These are phyloP conservation scores for Plasmodium knowlesi DNA, from an alignment of 169 alveolate genomes.

Conservation along the genomic window DNA sequence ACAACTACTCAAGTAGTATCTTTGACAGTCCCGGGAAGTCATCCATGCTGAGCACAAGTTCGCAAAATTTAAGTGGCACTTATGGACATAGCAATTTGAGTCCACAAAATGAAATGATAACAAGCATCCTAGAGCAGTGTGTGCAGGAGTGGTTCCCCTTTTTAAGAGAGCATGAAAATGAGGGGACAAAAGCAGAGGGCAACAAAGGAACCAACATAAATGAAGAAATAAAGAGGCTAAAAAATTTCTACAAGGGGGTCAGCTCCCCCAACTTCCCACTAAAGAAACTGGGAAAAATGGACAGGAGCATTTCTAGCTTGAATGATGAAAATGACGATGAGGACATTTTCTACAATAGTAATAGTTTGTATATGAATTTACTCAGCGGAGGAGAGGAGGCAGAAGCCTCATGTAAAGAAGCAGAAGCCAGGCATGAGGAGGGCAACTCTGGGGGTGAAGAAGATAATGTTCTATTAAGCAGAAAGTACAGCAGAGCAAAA, in stretches of 20 bases:
- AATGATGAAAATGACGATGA: conserved; percentile 67
- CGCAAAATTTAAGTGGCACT: conserved; percentile 32
- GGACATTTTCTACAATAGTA: conserved; percentile 41
- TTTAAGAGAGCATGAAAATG: conserved; percentile 36
- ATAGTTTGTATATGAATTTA: conserved; percentile 41
- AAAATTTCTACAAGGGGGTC: conserved; percentile 55
- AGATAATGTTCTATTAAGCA: not conserved
- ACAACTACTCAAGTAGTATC: conserved; percentile 7
- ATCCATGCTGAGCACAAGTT: not conserved
- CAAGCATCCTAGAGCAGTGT: conserved; percentile 38
- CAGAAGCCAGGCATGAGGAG: not conserved
- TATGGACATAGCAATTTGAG: not conserved
- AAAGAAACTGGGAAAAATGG: conserved; percentile 40
- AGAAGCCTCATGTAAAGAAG: not conserved
- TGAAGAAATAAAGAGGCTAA: conserved; percentile 22
- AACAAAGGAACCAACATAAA: not conserved
- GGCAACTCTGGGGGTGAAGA: not conserved
- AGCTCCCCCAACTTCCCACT: conserved; percentile 57
- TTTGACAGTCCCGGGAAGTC: not conserved
- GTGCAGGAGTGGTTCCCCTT: conserved; percentile 73
- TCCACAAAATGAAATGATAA: conserved; percentile 39
- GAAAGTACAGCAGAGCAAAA: not conserved
- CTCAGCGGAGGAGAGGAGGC: conserved; percentile 23
- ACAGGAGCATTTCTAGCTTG: conserved; percentile 33
- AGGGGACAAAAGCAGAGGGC: not conserved